Base-by-base conservation (phyloP, 192 early-diverging fungal species). In the Kickxella alabastrina region DNA sequence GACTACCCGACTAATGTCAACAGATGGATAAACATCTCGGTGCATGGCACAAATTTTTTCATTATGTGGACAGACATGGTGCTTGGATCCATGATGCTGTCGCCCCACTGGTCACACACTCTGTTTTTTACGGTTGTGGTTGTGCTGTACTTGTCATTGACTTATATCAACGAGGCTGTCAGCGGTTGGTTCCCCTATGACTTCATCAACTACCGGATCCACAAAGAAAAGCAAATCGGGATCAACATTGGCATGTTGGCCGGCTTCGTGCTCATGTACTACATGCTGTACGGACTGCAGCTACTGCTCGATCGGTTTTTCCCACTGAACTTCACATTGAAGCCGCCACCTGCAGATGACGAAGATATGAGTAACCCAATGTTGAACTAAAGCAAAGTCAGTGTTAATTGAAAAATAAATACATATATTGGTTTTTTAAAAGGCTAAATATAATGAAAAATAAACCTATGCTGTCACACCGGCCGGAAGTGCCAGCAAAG, bases 121-220 rank as follows among this genome's bases (percentile, higher is more conserved):
- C 19, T 51, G 26, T 17, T 57, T 10, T 51, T 75, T 15, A 37
- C 17, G 5, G 7, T 47, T 18, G 15, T 75, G 13, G 48, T 45
- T 3, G 39, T 13, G 27, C 31, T 68, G 48, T 75, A 75, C 31
- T 10, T 75, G 23, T 53, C 49, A 4, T 49, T 75, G 14, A 56
- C 53, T 3, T 68, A 68, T 15, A 29, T 75, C 4, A 68, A 75
- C 49, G 31, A 58, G 21, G 65, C 65, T 1, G 49, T 64, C 1
- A 64, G 61, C 15, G 65, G 66, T 3, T 64, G 56, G 58, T 75
- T 75, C n/a, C 31, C 53, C 0, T 75, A 75, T 31, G 53, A 35
- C 38, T 68, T 75, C 39, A 51, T 75, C 26, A 36, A 75, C 53
- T 75, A 75, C 35, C 28, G 53, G 2, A 40, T 41, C 28, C 61